Conservation (phyloP, 108 stramenopile species). For the Nitzschia inconspicua region DNA sequence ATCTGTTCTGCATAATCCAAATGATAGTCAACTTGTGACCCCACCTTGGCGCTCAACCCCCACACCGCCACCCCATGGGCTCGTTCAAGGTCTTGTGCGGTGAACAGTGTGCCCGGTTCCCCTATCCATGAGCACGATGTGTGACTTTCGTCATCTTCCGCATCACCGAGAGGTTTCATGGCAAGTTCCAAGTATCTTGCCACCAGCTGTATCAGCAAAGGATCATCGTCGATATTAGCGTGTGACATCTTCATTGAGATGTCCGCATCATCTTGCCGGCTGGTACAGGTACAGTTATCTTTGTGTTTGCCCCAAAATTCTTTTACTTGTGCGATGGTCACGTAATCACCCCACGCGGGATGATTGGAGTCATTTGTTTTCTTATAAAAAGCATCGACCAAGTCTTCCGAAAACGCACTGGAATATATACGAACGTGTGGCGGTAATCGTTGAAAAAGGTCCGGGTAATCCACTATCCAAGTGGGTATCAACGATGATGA, state of each 20-base stretch:
- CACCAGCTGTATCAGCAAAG: background rate
- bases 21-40: conserved; percentile 70
- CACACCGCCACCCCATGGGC: conserved; percentile 75
- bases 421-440: conserved; percentile 23
- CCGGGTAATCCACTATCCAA: background rate
- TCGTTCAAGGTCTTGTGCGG: conserved; percentile 12
- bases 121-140: too few relatives aligned
- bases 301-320: conserved; percentile 22
- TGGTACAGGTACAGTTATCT: background rate
- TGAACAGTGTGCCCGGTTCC: background rate
- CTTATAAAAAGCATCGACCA: conserved; percentile 35
- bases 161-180: background rate
- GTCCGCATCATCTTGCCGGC: background rate
- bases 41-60: conserved; percentile 53
- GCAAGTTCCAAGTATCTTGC: conserved; percentile 9
- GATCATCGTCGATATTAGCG: background rate
- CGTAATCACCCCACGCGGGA: conserved; percentile 72
- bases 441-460: background rate
- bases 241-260: background rate
- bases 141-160: background rate
- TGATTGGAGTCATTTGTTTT: conserved; percentile 4
- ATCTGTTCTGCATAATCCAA: conserved; percentile 84
- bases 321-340: conserved; percentile 49
- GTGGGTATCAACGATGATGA: background rate
- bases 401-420: conserved; percentile 15